These are phyloP conservation scores for Hysterangium stoloniferum DNA, from an alignment of 768 basidiomycete species.

Conservation along the genomic window DNA sequence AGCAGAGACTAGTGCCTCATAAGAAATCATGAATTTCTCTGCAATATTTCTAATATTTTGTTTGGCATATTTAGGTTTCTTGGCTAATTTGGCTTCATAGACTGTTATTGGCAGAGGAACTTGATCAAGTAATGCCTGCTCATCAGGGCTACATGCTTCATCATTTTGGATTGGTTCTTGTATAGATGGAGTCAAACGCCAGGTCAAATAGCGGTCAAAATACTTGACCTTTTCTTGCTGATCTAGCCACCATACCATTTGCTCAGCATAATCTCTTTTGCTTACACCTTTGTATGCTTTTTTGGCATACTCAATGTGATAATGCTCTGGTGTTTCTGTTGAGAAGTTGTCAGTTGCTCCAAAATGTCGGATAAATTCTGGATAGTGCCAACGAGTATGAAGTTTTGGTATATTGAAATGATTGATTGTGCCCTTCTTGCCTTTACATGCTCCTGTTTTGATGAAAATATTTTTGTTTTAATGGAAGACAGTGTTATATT, in stretches of 20 bases:
- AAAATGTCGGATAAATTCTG: conserved; percentile 12
- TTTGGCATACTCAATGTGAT: conserved; percentile 28
- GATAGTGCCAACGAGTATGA: conserved; percentile 18
- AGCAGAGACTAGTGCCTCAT: background rate
- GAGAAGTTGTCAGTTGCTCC: conserved; percentile 29
- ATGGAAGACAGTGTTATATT: conserved; percentile 20
- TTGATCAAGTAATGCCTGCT: background rate
- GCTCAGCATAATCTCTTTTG: conserved; percentile 23
- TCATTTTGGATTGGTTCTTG: no score
- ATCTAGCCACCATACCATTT: conserved; percentile 34
- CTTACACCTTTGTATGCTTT: conserved; percentile 25
- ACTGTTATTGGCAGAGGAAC: background rate
- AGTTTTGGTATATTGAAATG: conserved; percentile 24
- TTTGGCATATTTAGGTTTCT: background rate
- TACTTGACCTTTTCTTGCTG: conserved; percentile 21
- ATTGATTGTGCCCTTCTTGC: background rate
- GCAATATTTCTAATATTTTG: background rate
- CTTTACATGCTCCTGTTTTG: conserved; percentile 14
- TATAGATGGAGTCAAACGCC: no score
- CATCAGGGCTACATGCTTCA: background rate
- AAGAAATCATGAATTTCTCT: background rate
- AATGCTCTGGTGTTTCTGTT: conserved; percentile 27
- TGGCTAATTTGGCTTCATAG: background rate
- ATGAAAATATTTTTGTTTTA: conserved; percentile 21
- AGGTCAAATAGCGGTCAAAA: background rate